Base-by-base conservation (phyloP, 2,329 filamentous ascomycete genomes). In the Aureobasidium namibiae region DNA sequence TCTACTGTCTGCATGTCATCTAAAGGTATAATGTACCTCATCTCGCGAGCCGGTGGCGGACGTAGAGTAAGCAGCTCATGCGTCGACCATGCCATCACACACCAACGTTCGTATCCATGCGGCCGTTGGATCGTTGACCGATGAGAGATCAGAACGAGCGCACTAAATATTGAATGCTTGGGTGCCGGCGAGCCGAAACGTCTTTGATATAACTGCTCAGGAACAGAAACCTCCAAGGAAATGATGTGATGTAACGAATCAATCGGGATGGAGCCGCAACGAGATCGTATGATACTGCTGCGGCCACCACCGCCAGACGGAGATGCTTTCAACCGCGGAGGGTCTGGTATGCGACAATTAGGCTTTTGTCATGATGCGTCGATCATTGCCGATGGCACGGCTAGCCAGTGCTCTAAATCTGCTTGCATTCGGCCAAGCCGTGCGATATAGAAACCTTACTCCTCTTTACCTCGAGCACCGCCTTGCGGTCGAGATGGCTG, bases 361-460 rank as follows among this genome's bases (percentile, higher is more conserved):
- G 52, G 31, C 52, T 56, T 56, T 56, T 24, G 41, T 57, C 42
- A 57, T 57, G 54, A 57, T 33, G 54, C 54, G 54, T 48, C 42
- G 54, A 57, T 57, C 54, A 57, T 39, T 48, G 42, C 41, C 34
- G 54, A 54, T 21, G 42, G 21, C 33, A 44, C 54, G 42, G 42
- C 14, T 48, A 44, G 18, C n/a, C n/a, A n/a, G n/a, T 38, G 10
- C 26, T 9, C 14, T 21, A 53, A 53, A 33, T 53, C 14, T 53
- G 49, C 39, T 56, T 29, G 23, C 26, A 38, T 38, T 26, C 10
- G 41, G 54, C 9, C 24, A 57, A 46, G 31, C 18, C 54, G 39
- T 26, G 52, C 24, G 31, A 33, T 31, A 16, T 29, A 9, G 29
- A 56, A 56, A 56, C 52, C 33, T 31, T 56, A 56, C 39, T 36